Evolutionary conservation across 225 moss, liverwort and hornwort species (phyloP).

Genomic region (Takakia lepidozioides): DNA sequence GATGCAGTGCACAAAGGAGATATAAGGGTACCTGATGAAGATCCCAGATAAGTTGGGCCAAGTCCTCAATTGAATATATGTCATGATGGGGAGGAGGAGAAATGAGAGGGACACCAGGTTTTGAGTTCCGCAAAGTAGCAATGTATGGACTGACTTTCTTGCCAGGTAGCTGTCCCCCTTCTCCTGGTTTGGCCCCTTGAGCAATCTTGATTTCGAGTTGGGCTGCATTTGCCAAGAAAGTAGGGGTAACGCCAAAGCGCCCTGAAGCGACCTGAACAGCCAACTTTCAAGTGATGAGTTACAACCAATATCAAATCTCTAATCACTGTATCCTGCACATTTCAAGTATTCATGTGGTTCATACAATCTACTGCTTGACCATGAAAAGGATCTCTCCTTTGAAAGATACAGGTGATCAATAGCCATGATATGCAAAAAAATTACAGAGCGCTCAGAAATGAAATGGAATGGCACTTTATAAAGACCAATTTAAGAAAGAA

Average conservation of each 20-base stretch:
- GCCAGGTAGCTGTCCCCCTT: slow-evolving; percentile 94
- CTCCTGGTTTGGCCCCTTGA: slow-evolving; percentile 95
- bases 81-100: slow-evolving; percentile 99
- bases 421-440: no score
- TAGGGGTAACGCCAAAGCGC: slow-evolving; percentile 91
- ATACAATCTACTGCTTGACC: no score
- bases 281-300: no score
- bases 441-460: no score
- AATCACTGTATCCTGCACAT: no score
- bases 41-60: slow-evolving; percentile 92
- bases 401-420: no score
- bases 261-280: slow-evolving; percentile 87
- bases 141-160: slow-evolving; percentile 98
- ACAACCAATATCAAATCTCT: no score
- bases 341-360: no score
- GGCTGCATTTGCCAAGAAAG: slow-evolving; percentile 73
- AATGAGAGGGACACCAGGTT: slow-evolving; percentile 90
- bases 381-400: no score
- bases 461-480: no score
- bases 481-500: no score
- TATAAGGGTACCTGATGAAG: slow-evolving; percentile 69
- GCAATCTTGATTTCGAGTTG: slow-evolving; percentile 96
- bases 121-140: slow-evolving; percentile 71
- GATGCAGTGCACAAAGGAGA: no score
- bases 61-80: slow-evolving; percentile 96